Percentiles rank a stretch among this genome's conserved stretches.
phyloP scores from a whole-genome alignment of 345 rosid genomes.

The Gossypium anomalum region DNA sequence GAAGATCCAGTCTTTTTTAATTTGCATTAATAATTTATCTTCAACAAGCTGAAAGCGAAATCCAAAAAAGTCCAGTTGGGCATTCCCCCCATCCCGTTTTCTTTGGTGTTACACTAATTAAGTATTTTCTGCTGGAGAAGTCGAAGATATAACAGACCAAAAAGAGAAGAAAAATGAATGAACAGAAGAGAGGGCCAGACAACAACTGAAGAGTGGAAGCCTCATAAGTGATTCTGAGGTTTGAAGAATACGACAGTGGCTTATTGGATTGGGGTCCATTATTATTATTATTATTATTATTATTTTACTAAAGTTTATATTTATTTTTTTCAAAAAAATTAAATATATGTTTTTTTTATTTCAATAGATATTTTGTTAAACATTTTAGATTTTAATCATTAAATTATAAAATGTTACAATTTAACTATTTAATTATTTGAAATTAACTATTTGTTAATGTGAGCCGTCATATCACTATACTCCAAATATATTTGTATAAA shows the following conservation, averaged over 20 bases:
- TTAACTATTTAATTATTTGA: too few species aligned
- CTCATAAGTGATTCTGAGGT: background rate
- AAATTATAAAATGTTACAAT: too few species aligned
- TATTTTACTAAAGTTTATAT: too few species aligned
- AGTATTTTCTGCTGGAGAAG: constrained; percentile 6
- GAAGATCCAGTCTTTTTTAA: constrained; percentile 16
- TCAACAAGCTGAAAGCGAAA: constrained; percentile 18
- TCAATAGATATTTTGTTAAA: too few species aligned
- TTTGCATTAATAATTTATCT: constrained; percentile 24
- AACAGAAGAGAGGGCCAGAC: background rate
- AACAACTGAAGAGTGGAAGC: background rate
- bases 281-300: too few species aligned
- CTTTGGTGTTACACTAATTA: constrained; percentile 3
- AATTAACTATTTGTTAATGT: too few species aligned
- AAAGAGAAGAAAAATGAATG: constrained; percentile 13
- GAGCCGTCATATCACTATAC: too few species aligned
- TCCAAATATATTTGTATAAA: too few species aligned
- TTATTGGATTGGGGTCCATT: background rate
- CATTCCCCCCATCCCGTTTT: background rate
- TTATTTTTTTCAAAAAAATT: too few species aligned
- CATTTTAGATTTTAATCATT: too few species aligned
- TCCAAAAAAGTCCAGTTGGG: constrained; percentile 27
- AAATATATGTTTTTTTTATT: too few species aligned
- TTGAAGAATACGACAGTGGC: background rate
- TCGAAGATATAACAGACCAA: background rate